Base-by-base conservation (phyloP, 495 filamentous ascomycete genomes). In the Pseudoneurospora amorphoporcata region DNA sequence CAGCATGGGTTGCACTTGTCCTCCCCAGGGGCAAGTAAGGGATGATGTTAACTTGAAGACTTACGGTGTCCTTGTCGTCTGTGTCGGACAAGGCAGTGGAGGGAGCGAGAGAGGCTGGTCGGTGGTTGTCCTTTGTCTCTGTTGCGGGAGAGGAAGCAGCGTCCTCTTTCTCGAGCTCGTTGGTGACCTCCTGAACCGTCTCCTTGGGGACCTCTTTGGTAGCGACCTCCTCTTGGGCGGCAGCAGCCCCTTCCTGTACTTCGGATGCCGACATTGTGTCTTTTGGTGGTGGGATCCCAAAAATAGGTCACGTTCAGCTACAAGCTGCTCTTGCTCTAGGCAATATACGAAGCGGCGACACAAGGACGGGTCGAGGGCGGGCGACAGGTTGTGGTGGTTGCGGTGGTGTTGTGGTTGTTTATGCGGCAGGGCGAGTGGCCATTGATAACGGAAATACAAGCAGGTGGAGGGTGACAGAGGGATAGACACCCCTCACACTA, bases 1-100 rank as follows among this genome's bases (percentile, higher is more conserved):
- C 73, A 77, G 76, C 1, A 29, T 58, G 53, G 38, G 16, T 32
- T 37, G 70, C 69, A 17, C 32, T 72, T 40, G 70, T 42, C 7
- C 19, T 73, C 69, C 29, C 29, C 32, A 65, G 53, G 53, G 53
- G 53, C 53, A 58, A 58, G 47, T 6, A 58, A 23, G 47, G 47
- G 47, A 47, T 47, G 43, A 23, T 23, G 23, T n/a, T n/a, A n/a
- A n/a, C n/a, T n/a, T n/a, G n/a, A 23, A 37, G 53, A 65, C 53
- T 65, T 65, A 65, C 53, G 29, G 53, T 65, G 53, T 65, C 53
- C 53, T 35, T 65, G 14, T 17, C 29, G 53, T 61, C 53, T 32
- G 53, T 32, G 53, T 65, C 53, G 53, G 53, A 65, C 53, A 65
- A 35, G 53, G 8, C 29, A 3, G 53, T 65, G 29, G 39, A 40